These are phyloP conservation scores for Trichoderma endophyticum DNA, from an alignment of 2,329 filamentous ascomycete genomes.

Conservation along the genomic window DNA sequence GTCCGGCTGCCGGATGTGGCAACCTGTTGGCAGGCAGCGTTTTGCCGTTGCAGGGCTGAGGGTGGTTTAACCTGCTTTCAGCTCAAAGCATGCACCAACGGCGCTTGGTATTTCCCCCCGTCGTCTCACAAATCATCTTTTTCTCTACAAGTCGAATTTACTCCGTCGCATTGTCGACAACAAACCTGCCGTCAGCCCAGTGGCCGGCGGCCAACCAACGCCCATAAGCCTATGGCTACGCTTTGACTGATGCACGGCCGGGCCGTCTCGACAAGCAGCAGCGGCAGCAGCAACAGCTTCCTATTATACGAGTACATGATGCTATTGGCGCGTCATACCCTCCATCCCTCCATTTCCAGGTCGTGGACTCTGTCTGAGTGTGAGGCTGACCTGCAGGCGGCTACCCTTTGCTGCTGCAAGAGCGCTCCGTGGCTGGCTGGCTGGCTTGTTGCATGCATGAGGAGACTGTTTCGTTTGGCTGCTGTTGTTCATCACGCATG, in stretches of 20 bases:
- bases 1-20: slow-evolving; percentile 10
- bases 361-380: background rate
- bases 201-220: background rate
- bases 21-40: background rate
- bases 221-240: background rate
- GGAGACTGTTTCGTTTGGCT: background rate
- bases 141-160: background rate
- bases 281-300: background rate
- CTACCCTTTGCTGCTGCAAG: background rate
- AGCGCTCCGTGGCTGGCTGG: slow-evolving; percentile 13
- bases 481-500: background rate
- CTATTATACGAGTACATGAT: background rate
- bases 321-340: background rate
- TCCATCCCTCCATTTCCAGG: background rate
- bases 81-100: background rate
- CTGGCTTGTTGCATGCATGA: slow-evolving; percentile 14
- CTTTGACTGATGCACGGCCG: background rate
- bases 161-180: background rate
- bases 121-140: slow-evolving; percentile 14
- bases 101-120: background rate
- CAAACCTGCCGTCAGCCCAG: background rate
- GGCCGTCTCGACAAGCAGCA: background rate
- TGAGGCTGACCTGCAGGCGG: slow-evolving; percentile 6
- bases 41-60: slow-evolving; percentile 10
- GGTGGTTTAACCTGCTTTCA: slow-evolving; percentile 7